Conservation (phyloP, 768 basidiomycete species). For the Tricholoma sp. region DNA sequence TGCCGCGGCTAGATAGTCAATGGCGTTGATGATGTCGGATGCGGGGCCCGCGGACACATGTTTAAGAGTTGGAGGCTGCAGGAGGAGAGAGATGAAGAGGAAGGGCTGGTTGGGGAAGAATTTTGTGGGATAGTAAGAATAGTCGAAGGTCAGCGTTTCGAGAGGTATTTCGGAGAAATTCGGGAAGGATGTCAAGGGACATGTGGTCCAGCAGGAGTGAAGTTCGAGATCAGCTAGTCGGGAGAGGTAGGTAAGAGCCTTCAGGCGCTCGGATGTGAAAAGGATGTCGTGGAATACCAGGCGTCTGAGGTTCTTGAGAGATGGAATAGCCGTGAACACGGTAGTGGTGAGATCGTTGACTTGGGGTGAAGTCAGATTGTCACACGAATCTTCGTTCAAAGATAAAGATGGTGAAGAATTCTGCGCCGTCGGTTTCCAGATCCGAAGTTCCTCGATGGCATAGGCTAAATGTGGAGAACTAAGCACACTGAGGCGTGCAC, state of each 20-base stretch:
- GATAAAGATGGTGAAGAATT: constrained; percentile 4
- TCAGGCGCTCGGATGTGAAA: constrained; percentile 6
- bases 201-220: constrained; percentile 14
- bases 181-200: constrained; percentile 8
- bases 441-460: constrained; percentile 12
- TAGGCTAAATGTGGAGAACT: constrained; percentile 6
- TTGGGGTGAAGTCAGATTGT: constrained; percentile 1
- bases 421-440: constrained; percentile 9
- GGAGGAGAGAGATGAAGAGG: constrained; percentile 4
- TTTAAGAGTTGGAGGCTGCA: constrained; percentile 10
- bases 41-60: constrained; percentile 9
- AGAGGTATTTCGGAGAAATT: constrained; percentile 5
- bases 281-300: constrained; percentile 15
- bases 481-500: constrained; percentile 9
- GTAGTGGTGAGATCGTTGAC: constrained; percentile 8
- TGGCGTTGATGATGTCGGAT: constrained; percentile 11
- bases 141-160: constrained; percentile 10
- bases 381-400: neutral
- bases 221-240: constrained; percentile 14
- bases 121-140: constrained; percentile 8
- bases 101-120: constrained; percentile 8
- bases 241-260: constrained; percentile 7
- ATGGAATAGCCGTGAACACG: constrained; percentile 12
- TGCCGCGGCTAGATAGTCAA: neutral
- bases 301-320: constrained; percentile 9